These are phyloP conservation scores for Bauhinia variegata DNA, from an alignment of 306 rosid species.

Conservation along the genomic window DNA sequence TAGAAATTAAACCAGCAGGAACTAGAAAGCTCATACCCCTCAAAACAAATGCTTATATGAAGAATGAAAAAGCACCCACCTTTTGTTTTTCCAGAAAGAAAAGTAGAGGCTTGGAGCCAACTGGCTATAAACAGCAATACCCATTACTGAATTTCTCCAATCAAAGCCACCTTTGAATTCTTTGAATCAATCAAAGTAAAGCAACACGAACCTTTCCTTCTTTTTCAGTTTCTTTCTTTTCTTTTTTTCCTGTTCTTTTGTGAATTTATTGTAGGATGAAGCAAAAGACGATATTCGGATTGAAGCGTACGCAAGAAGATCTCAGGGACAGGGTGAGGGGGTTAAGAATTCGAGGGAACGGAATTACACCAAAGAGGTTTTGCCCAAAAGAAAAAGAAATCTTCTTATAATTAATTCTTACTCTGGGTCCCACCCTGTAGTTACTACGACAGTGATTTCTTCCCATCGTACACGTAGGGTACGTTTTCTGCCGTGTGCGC, in stretches of 20 bases:
- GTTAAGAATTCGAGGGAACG: slow-evolving; percentile 28
- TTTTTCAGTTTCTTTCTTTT: slow-evolving; percentile 4
- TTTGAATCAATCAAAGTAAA: slow-evolving; percentile 44
- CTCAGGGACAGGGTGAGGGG: not conserved
- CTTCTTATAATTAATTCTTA: too few species aligned
- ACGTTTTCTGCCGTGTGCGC: too few species aligned
- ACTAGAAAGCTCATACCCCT: slow-evolving; percentile 11
- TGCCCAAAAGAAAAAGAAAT: too few species aligned
- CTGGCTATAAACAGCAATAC: slow-evolving; percentile 42
- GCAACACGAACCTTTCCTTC: slow-evolving; percentile 39
- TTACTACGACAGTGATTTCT: too few species aligned
- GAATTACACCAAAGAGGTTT: too few species aligned
- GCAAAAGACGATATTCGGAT: not conserved
- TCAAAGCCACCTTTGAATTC: slow-evolving; percentile 48
- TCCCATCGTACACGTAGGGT: too few species aligned
- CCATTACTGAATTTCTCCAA: slow-evolving; percentile 50
- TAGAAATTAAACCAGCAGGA: not conserved
- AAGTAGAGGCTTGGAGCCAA: slow-evolving; percentile 48
- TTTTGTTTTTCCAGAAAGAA: slow-evolving; percentile 51
- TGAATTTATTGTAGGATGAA: slow-evolving; percentile 21
- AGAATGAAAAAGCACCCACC: slow-evolving; percentile 46
- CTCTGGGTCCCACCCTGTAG: too few species aligned
- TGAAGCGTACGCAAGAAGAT: slow-evolving; percentile 47
- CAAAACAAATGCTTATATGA: slow-evolving; percentile 14
- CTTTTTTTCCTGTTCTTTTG: slow-evolving; percentile 9